phyloP scores from a whole-genome alignment of 345 rosid genomes.

The Arabis hirsuta region DNA sequence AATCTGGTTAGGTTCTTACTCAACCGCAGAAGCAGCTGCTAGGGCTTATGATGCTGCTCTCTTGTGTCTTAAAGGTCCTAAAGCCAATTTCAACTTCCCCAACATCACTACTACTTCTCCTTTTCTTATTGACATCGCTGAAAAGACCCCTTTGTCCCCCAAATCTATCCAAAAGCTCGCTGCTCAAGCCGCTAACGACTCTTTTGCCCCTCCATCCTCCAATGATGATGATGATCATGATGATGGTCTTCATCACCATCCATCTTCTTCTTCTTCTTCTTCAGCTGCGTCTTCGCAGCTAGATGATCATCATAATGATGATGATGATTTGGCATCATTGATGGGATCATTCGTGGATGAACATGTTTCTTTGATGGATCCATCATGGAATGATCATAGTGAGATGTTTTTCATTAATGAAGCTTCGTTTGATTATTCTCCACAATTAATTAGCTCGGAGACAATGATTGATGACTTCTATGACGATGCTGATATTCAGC shows the following conservation, averaged over 20 bases:
- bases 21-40: conserved; percentile 95
- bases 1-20: conserved; percentile 97
- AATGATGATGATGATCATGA: neutral
- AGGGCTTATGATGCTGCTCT: conserved; percentile 98
- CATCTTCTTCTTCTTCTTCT: conserved; percentile 33
- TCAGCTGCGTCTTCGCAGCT: conserved; percentile 26
- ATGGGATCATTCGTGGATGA: conserved; percentile 41
- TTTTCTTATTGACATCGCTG: conserved; percentile 41
- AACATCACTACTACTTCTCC: conserved; percentile 46
- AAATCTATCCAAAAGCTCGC: conserved; percentile 88
- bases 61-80: conserved; percentile 84
- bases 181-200: conserved; percentile 73
- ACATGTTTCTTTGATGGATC: conserved; percentile 41
- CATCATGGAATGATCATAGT: conserved; percentile 39
- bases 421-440: conserved; percentile 38
- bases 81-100: conserved; percentile 87
- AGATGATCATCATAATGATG: conserved; percentile 31
- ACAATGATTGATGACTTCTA: conserved; percentile 40
- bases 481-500: conserved; percentile 39
- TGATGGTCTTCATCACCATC: conserved; percentile 24
- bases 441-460: conserved; percentile 26
- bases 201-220: conserved; percentile 35
- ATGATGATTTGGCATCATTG: conserved; percentile 35
- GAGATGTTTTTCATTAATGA: conserved; percentile 34
- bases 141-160: conserved; percentile 68